Base-by-base conservation (phyloP, 495 filamentous ascomycete genomes). In the Podospora australis region DNA sequence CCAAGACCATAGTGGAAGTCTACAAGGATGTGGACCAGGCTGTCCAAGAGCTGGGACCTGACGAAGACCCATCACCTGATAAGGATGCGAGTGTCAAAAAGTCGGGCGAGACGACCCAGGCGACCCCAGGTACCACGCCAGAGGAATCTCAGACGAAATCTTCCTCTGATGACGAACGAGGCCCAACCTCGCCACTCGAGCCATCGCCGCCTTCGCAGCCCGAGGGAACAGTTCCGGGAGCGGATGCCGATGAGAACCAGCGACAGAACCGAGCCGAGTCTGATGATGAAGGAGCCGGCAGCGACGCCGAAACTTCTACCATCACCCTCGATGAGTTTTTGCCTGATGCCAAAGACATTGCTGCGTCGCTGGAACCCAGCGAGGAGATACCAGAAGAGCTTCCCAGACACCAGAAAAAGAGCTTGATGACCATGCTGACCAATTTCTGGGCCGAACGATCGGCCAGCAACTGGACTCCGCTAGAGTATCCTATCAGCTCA, bases 361-460 rank as follows among this genome's bases (percentile, higher is more conserved):
- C 83, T 0, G 82, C 82, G 44, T 81, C 79, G 8, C 69, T 82
- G 10, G 83, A 83, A 28, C 81, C 80, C 19, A 77, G 76, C 39
- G 72, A 77, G 30, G 80, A 86, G 23, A 69, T 82, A 10, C 74
- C 82, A 23, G 69, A 84, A 10, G 90, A 95, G 48, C 72, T 98
- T 11, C 89, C 88, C 1, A 92, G 86, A 54, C 88, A 98, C 55
- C 86, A 96, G 58, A 87, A 89, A 57, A 88, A 80, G 46, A 95
- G 89, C 16, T 76, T 96, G 44, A 82, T 97, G 81, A 95, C 90
- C 55, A 87, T 96, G 73, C 72, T 99, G 44, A 90, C 86, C 8
- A 95, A 90, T 49, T 99, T 99, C 68, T 99, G 94, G 94, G 94
- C 92, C 16, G 92, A 97, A 62, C 82, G 92, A 35, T 96, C 92